These are phyloP conservation scores for Ormosia semicastrata DNA, from an alignment of 306 rosid genomes.

Conservation along the genomic window DNA sequence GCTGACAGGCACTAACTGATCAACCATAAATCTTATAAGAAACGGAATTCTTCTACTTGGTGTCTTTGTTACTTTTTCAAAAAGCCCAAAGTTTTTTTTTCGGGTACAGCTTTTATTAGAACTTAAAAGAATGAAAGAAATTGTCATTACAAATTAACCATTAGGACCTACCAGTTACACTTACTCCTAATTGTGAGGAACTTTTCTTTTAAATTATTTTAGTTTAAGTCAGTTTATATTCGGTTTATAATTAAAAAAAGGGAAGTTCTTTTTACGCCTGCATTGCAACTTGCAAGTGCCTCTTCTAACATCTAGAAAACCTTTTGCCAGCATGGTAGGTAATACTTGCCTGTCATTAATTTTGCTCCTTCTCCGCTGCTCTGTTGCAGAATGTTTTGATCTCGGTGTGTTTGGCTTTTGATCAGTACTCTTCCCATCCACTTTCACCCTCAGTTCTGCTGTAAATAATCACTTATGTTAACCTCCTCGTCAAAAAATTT, in stretches of 20 bases:
- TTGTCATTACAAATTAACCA: not conserved
- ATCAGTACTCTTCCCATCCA: conserved; percentile 67
- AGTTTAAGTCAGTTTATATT: not conserved
- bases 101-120: not conserved
- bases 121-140: not conserved
- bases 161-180: not conserved
- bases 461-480: conserved; percentile 11
- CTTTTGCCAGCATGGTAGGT: not conserved
- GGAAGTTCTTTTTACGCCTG: not conserved
- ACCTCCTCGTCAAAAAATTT: not conserved
- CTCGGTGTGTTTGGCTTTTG: conserved; percentile 93
- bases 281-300: not conserved
- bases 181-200: not conserved
- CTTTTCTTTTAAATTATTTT: not conserved
- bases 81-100: not conserved
- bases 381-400: conserved; percentile 98
- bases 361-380: conserved; percentile 97
- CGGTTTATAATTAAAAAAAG: not conserved
- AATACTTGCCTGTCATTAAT: conserved; percentile 86
- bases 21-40: not conserved
- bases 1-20: not conserved
- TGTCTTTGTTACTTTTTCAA: not conserved
- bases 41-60: not conserved
- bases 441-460: conserved; percentile 61
- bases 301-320: not conserved